A percentile compares a stretch with the other conserved stretches of the same genome.
Conservation (phyloP, 805 yeast genomes). For the Candida dendrica region DNA sequence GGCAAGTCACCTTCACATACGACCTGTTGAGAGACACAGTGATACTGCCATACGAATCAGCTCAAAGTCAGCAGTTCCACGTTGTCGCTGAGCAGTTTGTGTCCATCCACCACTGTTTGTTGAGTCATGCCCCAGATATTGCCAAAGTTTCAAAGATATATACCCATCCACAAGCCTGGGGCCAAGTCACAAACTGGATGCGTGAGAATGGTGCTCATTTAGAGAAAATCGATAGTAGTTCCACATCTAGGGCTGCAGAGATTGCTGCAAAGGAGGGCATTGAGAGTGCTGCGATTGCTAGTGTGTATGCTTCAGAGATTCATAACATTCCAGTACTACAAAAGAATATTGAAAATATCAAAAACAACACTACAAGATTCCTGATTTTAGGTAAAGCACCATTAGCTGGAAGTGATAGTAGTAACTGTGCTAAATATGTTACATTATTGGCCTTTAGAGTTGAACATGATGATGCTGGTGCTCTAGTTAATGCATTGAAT, state of each 20-base stretch:
- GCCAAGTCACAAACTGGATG: constrained; percentile 68
- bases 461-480: constrained; percentile 62
- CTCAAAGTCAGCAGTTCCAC: constrained; percentile 30
- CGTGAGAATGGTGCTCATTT: constrained; percentile 26
- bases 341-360: constrained; percentile 60
- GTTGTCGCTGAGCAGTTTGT: constrained; percentile 80
- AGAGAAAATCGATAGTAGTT: constrained; percentile 55
- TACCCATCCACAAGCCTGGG: constrained; percentile 98
- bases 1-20: constrained; percentile 82
- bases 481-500: constrained; percentile 58
- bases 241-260: constrained; percentile 84
- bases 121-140: constrained; percentile 39
- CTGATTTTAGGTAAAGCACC: constrained; percentile 47
- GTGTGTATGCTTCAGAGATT: constrained; percentile 56
- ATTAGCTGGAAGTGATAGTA: constrained; percentile 7
- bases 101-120: constrained; percentile 70
- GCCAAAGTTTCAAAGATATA: constrained; percentile 49
- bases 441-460: constrained; percentile 62
- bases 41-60: constrained; percentile 18
- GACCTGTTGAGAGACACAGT: constrained; percentile 72
- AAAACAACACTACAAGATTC: constrained; percentile 81
- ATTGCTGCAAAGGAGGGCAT: constrained; percentile 37
- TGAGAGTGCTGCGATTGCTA: constrained; percentile 64
- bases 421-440: constrained; percentile 22
- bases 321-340: constrained; percentile 49